Evolutionary conservation across 345 rosid genomes (phyloP), one percentile per base, ranked within the genome.

Genomic region (Gossypium turneri): DNA sequence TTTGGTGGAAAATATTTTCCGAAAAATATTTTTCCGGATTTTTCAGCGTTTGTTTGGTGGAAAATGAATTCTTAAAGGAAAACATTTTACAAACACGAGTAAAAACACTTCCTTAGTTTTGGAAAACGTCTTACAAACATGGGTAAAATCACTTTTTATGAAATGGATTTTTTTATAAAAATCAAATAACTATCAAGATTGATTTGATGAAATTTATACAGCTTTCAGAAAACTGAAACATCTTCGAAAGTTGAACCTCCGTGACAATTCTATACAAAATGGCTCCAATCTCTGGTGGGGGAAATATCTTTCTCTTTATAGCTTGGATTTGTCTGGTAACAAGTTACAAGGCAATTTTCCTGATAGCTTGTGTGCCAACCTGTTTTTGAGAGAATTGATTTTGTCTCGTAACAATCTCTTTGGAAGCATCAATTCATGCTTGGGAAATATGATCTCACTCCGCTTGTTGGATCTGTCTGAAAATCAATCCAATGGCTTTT

Each of bases 251-350:
- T 2, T 79, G 41, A 16, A 52, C 68, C 75, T 69, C 15, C 71
- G 0, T 3, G 12, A 74, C 59, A 74, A 74, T 38, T 34, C 5
- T 4, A 68, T 74, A 12, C 2, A 24, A 4, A 9, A 60, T n/a
- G 65, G 58, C 22, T 74, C 81, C 5, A 1, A 50, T 58, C 58
- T 74, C 24, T 74, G 75, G 7, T 62, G 78, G 75, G 19, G 71
- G 3, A 25, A 41, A 2, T 24, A 44, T 15, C 72, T 65, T 52
- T 34, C 16, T 3, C 66, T 69, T n/a, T 19, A 19, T 9, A 52
- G 6, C 9, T 19, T 78, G 2, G 65, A 78, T 67, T 62, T 73
- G 29, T 60, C 74, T n/a, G 0, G 9, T 8, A 73, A 78, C 48
- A 17, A 9, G 2, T 12, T 78, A 51, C 1, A 22, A 29, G 76